These are phyloP conservation scores for Vitis riparia DNA, from an alignment of 164 flowering plant genomes.

Conservation along the genomic window DNA sequence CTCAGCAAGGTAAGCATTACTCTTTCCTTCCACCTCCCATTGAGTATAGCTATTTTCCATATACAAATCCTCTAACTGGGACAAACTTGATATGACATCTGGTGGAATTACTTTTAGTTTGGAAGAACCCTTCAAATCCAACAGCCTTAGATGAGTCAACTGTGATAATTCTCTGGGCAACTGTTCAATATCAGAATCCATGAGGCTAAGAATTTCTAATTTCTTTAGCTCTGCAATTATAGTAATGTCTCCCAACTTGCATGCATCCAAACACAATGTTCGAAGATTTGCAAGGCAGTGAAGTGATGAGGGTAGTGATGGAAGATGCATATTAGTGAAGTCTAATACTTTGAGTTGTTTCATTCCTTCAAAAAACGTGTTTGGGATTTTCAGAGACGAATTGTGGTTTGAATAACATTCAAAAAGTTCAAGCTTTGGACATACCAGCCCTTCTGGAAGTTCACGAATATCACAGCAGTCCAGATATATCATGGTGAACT, in stretches of 20 bases:
- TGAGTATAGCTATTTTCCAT: constrained; percentile 2
- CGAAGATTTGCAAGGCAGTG: constrained; percentile 5
- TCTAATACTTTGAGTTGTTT: constrained; percentile 17
- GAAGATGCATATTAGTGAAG: background rate
- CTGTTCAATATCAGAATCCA: background rate
- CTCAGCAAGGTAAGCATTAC: constrained; percentile 19
- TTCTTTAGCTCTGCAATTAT: constrained; percentile 11
- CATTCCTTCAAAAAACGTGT: constrained; percentile 12
- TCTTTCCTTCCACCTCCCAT: constrained; percentile 9
- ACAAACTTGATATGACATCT: constrained; percentile 10
- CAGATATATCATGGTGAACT: background rate
- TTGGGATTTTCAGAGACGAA: background rate
- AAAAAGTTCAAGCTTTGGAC: constrained; percentile 11
- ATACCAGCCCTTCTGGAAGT: constrained; percentile 9
- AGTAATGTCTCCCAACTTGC: constrained; percentile 3
- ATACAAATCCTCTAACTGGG: constrained; percentile 20
- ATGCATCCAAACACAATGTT: constrained; percentile 1
- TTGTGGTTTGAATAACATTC: background rate
- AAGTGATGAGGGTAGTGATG: constrained; percentile 5
- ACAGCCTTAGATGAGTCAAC: constrained; percentile 12
- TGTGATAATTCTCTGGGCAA: constrained; percentile 18
- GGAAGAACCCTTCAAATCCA: constrained; percentile 12
- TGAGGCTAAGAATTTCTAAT: constrained; percentile 17
- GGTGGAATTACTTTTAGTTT: constrained; percentile 14
- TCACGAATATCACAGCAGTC: background rate